Evolutionary conservation across 2,329 filamentous ascomycete species (phyloP), one percentile per base, ranked within the genome.

Genomic region (Clonostachys solani): DNA sequence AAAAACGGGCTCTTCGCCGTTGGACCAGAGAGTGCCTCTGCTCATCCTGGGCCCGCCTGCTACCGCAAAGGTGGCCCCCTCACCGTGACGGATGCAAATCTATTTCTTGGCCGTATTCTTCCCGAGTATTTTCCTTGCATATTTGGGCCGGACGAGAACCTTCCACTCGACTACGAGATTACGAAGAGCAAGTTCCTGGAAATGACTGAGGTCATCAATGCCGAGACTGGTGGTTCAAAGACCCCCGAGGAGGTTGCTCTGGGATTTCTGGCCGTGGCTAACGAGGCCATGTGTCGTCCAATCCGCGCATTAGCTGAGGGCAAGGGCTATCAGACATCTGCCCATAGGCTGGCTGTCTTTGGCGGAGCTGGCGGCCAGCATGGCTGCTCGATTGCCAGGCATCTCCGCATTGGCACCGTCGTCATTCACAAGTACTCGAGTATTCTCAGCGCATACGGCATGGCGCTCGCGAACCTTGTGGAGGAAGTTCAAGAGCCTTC

Each of bases 91-190:
- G 84, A 88, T 61, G 84, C 84, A 0, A 88, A 87, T 53, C 60
- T 87, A 2, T 81, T 84, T 53, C 75, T 87, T 3, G 83, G 84
- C 3, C 69, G 84, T 40, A 63, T 65, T 13, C 60, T 61, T 49
- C 81, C 12, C 71, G 84, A 53, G 78, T 83, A 63, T 69, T 87
- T 87, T 52, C 84, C 83, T 0, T 92, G 91, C 63, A 96, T 96
- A 49, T 96, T 96, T 56, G 92, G 92, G 40, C 86, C 89, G 62
- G 86, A 92, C 40, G 92, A 96, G 61, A 77, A 96, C 48, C 81
- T 94, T 62, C 84, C 84, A 0, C 68, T 96, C 2, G 91, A 96
- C 60, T 73, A 80, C 2, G 78, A 86, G 3, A 48, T 68, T 6
- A 62, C 66, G 1, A 53, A 53, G 12, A 47, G 56, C 6, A 69